phyloP scores from a whole-genome alignment of 2,329 filamentous ascomycete genomes.

The Calonectria ilicicola region DNA sequence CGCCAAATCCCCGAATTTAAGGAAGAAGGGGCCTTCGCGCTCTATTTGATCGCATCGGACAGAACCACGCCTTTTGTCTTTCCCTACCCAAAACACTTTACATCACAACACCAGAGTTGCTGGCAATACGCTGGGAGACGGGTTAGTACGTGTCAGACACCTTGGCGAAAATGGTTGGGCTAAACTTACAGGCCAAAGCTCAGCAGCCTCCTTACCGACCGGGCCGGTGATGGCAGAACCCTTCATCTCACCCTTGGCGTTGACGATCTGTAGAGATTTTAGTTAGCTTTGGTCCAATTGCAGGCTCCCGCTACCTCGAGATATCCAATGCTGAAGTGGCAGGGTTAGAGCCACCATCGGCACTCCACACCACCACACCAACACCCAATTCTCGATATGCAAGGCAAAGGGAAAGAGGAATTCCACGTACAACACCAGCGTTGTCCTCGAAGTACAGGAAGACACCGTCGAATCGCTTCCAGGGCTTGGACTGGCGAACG shows the following conservation, averaged over 20 bases:
- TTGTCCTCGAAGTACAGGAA: slow-evolving; percentile 99
- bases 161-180: background rate
- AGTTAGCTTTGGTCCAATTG: slow-evolving; percentile 49
- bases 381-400: background rate
- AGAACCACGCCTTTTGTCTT: slow-evolving; percentile 47
- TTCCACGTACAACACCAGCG: slow-evolving; percentile 89
- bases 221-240: slow-evolving; percentile 99
- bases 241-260: slow-evolving; percentile 99
- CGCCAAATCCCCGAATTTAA: slow-evolving; percentile 31
- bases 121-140: slow-evolving; percentile 87
- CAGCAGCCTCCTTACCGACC: slow-evolving; percentile 99
- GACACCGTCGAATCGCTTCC: slow-evolving; percentile 98
- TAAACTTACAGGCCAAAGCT: slow-evolving; percentile 93
- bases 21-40: slow-evolving; percentile 43
- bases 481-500: slow-evolving; percentile 98
- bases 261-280: slow-evolving; percentile 81
- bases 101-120: slow-evolving; percentile 99
- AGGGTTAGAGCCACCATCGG: background rate
- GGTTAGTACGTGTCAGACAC: slow-evolving; percentile 45
- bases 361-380: background rate
- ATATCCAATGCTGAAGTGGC: background rate
- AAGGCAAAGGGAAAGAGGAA: background rate
- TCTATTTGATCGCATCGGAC: slow-evolving; percentile 51
- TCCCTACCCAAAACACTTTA: slow-evolving; percentile 68
- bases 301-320: background rate